These are phyloP conservation scores for Hylodesmum podocarpum DNA, from an alignment of 306 rosid genomes.

Conservation along the genomic window DNA sequence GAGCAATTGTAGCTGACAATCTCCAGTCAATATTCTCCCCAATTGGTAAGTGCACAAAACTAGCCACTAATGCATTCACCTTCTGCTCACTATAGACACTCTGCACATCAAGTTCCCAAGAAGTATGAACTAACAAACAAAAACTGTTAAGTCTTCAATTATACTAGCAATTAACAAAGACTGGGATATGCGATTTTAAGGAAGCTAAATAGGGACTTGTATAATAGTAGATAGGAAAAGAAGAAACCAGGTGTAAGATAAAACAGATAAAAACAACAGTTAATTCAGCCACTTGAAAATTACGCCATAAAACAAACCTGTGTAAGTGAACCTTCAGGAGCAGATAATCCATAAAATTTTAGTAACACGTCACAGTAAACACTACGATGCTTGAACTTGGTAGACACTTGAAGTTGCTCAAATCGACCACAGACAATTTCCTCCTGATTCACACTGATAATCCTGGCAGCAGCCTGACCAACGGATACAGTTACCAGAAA, in stretches of 20 bases:
- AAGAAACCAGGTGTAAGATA: not conserved
- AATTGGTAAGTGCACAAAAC: conserved; percentile 79
- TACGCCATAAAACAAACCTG: conserved; percentile 60
- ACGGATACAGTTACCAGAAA: conserved; percentile 69
- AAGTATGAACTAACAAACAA: conserved; percentile 23
- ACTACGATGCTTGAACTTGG: conserved; percentile 86
- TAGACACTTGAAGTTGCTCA: conserved; percentile 83
- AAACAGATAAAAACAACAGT: not conserved
- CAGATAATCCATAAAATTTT: conserved; percentile 84
- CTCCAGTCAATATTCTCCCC: conserved; percentile 98
- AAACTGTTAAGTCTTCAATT: not conserved
- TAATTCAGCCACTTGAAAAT: conserved; percentile 19
- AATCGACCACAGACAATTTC: conserved; percentile 89
- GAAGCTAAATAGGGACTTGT: not conserved
- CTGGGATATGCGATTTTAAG: conserved; percentile 5
- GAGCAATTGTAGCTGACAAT: conserved; percentile 91
- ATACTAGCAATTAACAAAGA: not conserved
- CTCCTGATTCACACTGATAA: conserved; percentile 65
- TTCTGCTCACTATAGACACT: conserved; percentile 87
- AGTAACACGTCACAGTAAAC: conserved; percentile 76
- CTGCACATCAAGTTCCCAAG: conserved; percentile 47
- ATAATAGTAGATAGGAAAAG: conserved; percentile 23
- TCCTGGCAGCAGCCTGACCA: conserved; percentile 88
- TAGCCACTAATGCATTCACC: conserved; percentile 87
- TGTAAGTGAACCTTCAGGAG: conserved; percentile 97